phyloP scores from a whole-genome alignment of 2,329 filamentous ascomycete species.

The Fusarium circinatum region DNA sequence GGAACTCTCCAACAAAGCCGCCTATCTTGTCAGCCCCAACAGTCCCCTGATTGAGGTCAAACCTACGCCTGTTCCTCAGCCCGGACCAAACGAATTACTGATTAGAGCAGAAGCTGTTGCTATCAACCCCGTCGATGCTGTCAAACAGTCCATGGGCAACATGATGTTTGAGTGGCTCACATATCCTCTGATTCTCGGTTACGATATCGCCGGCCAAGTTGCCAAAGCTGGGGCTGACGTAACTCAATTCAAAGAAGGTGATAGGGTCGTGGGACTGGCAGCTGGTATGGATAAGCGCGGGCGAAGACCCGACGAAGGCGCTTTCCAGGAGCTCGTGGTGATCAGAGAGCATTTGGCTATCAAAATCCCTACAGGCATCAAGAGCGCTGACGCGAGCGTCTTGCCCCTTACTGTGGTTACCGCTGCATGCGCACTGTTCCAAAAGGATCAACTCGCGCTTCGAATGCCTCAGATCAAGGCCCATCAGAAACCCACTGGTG shows the following conservation, averaged over 20 bases:
- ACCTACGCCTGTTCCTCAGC: background rate
- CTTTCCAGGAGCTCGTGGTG: background rate
- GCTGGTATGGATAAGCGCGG: constrained; percentile 11
- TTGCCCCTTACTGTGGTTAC: background rate
- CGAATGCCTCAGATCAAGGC: background rate
- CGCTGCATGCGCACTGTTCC: background rate
- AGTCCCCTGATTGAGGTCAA: background rate
- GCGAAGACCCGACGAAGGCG: background rate
- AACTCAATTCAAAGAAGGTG: background rate
- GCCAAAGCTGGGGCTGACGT: background rate
- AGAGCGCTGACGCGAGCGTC: background rate
- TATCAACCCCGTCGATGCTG: background rate
- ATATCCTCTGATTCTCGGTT: constrained; percentile 6
- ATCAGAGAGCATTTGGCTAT: background rate
- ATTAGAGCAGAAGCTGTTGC: background rate
- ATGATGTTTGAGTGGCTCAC: constrained; percentile 23
- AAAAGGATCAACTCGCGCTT: background rate
- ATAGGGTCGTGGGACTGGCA: background rate
- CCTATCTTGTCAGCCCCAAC: background rate
- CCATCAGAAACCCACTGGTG: fast-evolving
- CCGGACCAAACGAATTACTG: background rate
- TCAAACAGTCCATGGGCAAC: constrained; percentile 14
- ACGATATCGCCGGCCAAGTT: background rate
- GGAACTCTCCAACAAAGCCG: background rate
- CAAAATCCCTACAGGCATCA: background rate